Evolutionary conservation across 2,329 filamentous ascomycete species (phyloP), one percentile per base, ranked within the genome.

Genomic region (Aspergillus tanneri): DNA sequence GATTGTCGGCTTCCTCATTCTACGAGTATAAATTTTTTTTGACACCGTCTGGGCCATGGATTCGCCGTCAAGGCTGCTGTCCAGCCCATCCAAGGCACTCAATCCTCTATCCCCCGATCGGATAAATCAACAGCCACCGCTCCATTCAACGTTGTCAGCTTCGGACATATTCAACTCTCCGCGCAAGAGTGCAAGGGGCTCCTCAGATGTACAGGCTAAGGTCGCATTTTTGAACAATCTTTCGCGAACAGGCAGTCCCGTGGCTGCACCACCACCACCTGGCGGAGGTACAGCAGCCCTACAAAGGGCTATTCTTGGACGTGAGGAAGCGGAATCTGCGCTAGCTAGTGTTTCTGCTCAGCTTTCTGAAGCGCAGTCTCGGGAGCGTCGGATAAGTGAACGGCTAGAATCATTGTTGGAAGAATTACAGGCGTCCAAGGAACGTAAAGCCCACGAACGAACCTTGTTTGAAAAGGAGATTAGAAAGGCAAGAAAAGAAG

Each of bases 401-500:
- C 63, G 71, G 47, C 67, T 76, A 37, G 70, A 75, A 53, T 67
- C 68, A 7, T 57, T 73, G 40, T 55, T 81, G 62, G 79, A 79
- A 56, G 79, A 82, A 57, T 64, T 79, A 27, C 71, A 77, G 25
- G 67, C 70, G 9, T 68, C 73, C 11, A 81, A 81, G 59, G 74
- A 77, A 54, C 71, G 77, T 28, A 72, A 78, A 50, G 65, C 63
- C 10, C 71, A 76, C 46, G 72, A 76, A 54, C 65, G 74, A 52
- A 58, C 67, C 2, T 61, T 80, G 5, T 82, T 80, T 53, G 78
- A 82, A 54, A 82, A 81, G 53, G 80, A 83, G 57, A 72, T 82
- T 24, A 69, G 78, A 36, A 75, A 75, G 43, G 71, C 76, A 32
- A 70, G 77, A 14, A 83, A 82, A 60, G 79, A 82, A 56, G 78